Evolutionary conservation across 106 monocot genomes (phyloP), one percentile per base, ranked within the genome.

Genomic region (Dioscorea dumetorum): DNA sequence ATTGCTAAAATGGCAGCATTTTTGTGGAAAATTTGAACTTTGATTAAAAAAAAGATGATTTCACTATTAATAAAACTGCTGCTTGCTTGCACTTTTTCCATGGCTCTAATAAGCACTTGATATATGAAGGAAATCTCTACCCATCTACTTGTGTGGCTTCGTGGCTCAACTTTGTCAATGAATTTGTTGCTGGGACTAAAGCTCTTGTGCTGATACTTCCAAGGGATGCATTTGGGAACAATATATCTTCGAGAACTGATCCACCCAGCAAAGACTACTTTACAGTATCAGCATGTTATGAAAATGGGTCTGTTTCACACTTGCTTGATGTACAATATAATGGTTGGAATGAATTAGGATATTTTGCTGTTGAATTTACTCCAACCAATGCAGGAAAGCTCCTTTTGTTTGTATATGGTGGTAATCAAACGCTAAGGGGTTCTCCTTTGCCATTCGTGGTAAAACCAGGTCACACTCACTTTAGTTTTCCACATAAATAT

Each of bases 141-240:
- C 83, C 91, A 60, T 80, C 86, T 54, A 88, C 81, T 68, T 86
- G 83, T 23, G 18, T 86, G 52, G 81, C 74, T 63, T 83, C 79
- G 17, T 86, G 84, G 91, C 67, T 64, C 48, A 77, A 80, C 61
- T 54, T 63, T 56, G 48, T 66, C 22, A 71, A 74, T 24, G 88
- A 80, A 22, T 76, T 77, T 69, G 63, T 82, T 73, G 85, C 85
- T 60, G 95, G 95, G 21, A 72, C 62, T 35, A 91, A 82, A 76
- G 83, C 81, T 50, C 78, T 49, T 51, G 33, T 95, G 48, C 48
- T 64, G 22, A 53, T 91, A 61, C 77, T 81, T 72, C 81, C 76
- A 4, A 81, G 76, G 71, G 95, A 95, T 84, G 85, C 86, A 33
- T 95, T 95, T 74, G 91, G 91, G 6, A 95, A 95, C 70, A 77